These are phyloP conservation scores for Phlebiopsis flavidoalba DNA, from an alignment of 768 basidiomycete genomes.

Conservation along the genomic window DNA sequence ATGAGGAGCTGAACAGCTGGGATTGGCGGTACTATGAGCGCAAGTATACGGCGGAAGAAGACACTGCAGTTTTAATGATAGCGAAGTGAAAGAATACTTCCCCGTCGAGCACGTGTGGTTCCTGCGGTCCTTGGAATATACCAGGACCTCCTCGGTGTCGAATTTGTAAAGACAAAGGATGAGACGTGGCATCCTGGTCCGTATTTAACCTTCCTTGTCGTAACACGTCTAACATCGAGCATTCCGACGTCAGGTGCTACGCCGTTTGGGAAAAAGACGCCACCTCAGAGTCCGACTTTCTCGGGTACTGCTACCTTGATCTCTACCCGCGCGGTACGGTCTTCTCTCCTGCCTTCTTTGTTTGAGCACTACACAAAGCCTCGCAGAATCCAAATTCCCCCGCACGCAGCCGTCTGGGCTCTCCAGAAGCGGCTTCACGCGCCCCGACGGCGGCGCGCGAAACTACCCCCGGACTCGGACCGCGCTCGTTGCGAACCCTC, in stretches of 20 bases:
- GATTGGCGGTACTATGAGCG: conserved; percentile 70
- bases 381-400: neutral
- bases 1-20: conserved; percentile 36
- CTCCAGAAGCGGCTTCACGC: conserved; percentile 48
- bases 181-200: conserved; percentile 78
- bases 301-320: conserved; percentile 85
- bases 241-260: conserved; percentile 73
- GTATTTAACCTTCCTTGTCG: conserved; percentile 10
- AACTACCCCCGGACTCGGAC: conserved; percentile 70
- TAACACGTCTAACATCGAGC: conserved; percentile 25
- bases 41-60: conserved; percentile 58
- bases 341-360: conserved; percentile 1
- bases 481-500: conserved; percentile 87
- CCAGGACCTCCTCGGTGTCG: conserved; percentile 72
- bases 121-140: conserved; percentile 79
- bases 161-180: conserved; percentile 49
- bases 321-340: conserved; percentile 75
- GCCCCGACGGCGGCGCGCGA: conserved; percentile 48
- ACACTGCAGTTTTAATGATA: conserved; percentile 67
- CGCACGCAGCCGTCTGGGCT: neutral
- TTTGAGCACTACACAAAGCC: neutral
- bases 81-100: conserved; percentile 82
- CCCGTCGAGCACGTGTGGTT: conserved; percentile 76
- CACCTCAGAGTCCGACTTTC: conserved; percentile 62
- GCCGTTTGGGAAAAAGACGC: conserved; percentile 79